phyloP scores from a whole-genome alignment of 805 yeast species.

The Sungouiella thailandica region DNA sequence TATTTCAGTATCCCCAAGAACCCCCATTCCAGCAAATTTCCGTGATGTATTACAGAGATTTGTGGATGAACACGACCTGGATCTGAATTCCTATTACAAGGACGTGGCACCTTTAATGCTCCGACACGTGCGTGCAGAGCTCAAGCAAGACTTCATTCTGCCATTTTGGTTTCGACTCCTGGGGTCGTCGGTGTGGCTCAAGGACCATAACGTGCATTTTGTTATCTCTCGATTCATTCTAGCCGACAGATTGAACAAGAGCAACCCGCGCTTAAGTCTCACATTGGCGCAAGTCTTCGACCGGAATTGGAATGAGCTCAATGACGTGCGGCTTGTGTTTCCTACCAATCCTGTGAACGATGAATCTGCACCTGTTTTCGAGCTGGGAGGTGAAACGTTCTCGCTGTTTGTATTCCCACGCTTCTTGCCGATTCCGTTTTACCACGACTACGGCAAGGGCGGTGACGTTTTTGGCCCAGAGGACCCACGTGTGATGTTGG shows the following conservation, averaged over 20 bases:
- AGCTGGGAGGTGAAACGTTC: conserved; percentile 4
- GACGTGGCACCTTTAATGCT: conserved; percentile 7
- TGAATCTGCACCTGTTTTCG: conserved; percentile 3
- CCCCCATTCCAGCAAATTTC: conserved; percentile 4
- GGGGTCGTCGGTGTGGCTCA: conserved; percentile 19
- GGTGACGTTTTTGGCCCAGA: conserved; percentile 13
- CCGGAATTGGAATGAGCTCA: conserved; percentile 18
- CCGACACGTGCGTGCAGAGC: conserved; percentile 9
- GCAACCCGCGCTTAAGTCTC: conserved; percentile 13
- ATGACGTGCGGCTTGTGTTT: conserved; percentile 15
- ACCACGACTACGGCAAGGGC: conserved; percentile 2
- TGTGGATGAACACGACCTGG: conserved; percentile 6
- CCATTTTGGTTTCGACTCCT: conserved; percentile 17
- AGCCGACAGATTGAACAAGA: conserved; percentile 12
- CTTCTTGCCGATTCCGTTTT: conserved; percentile 8
- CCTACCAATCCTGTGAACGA: conserved; percentile 15
- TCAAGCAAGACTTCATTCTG: conserved; percentile 2
- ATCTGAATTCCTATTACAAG: conserved; percentile 6
- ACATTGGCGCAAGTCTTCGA: conserved; percentile 18
- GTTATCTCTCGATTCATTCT: conserved; percentile 19
- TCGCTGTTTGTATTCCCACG: conserved; percentile 6
- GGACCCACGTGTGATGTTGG: conserved; percentile 13
- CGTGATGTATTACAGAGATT: conserved; percentile 2
- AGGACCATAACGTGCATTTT: conserved; percentile 16
- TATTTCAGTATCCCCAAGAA: not conserved